Base-by-base conservation (phyloP, 129 eudicot genomes). In the Pulicaria dysenterica region DNA sequence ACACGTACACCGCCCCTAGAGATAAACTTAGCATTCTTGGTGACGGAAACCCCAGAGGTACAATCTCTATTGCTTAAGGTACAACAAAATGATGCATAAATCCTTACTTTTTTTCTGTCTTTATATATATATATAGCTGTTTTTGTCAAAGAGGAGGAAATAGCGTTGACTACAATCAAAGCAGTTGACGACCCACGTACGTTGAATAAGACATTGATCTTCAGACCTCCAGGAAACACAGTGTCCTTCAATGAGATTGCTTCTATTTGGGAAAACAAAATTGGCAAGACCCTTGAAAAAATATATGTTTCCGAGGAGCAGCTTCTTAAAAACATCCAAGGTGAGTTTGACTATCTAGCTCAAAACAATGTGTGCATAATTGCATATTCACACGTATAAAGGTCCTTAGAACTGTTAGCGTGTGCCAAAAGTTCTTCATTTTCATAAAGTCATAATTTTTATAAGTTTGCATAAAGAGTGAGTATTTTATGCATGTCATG, bases 161-260 rank as follows among this genome's bases (percentile, higher is more conserved):
- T 91, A 49, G 97, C 82, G 44, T 79, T 84, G 16, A 81, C 80
- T 78, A 86, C 96, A 69, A 86, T 91, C 47, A 88, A 79, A 77
- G 70, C 89, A 10, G 93, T 86, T 43, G 96, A 91, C 43, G 95
- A 91, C 50, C 92, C 90, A 3, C 82, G 97, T 68, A 91, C 95
- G 14, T 64, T 88, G 72, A 91, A 91, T 74, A 91, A 91, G 81
- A 77, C 72, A 36, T 76, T 91, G 64, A 81, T 87, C 76, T 77
- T 91, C 16, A 82, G 64, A 74, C 97, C 92, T 37, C 80, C 87
- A 3, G 72, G 82, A 42, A 84, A 81, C 53, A 46, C 65, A 2
- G 17, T 75, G 47, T 86, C 96, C 1, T 83, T 84, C 70, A 89
- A 88, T 36, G 86, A 84, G 37, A 73, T 88, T 13, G 89, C 86